Evolutionary conservation across 441 rosid species (phyloP), one percentile per base, ranked within the genome.

Genomic region (Rhodomyrtus psidioides): DNA sequence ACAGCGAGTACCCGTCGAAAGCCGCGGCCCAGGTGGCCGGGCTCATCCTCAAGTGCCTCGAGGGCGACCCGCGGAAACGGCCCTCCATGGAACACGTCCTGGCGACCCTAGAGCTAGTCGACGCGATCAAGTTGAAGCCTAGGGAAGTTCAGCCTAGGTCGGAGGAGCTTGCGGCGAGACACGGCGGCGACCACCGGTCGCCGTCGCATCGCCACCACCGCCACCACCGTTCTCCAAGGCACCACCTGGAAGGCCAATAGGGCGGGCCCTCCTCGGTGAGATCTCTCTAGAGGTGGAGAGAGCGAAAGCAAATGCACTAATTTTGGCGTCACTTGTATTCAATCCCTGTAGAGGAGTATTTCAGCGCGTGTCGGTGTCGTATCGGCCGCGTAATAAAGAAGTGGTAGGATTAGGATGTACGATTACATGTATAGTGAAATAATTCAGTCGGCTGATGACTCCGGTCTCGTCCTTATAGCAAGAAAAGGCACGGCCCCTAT

Each of bases 21-120:
- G 98, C 90, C 1, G 96, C 92, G 42, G n/a, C 60, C 51, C 88
- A 44, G 84, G 89, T 90, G 10, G 99, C 95, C 6, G 88, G 84
- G 49, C 92, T 97, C 9, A 89, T 95, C 24, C 49, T 88, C 19
- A 88, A 83, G 42, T 97, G 99, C 87, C 85, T 96, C 24, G 94
- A 94, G 84, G 83, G 86, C 6, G 98, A 96, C 44, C 98, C 94
- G 0, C 93, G 86, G 86, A 90, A 51, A 34, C 91, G 99, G 27
- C 98, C 99, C 0, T 89, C 96, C 6, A 97, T 95, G 98, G 94
- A 92, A 34, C 86, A 94, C 15, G 94, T 97, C 21, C 83, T 93
- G 51, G 90, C 87, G 49, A 91, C 85, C 13, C 79, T 97, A 46
- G 83, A 88, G 76, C 54, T 83, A 44, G 88, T 95, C 44, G 88